Conservation (phyloP, 768 basidiomycete genomes). For the Leccinum incarnatum region DNA sequence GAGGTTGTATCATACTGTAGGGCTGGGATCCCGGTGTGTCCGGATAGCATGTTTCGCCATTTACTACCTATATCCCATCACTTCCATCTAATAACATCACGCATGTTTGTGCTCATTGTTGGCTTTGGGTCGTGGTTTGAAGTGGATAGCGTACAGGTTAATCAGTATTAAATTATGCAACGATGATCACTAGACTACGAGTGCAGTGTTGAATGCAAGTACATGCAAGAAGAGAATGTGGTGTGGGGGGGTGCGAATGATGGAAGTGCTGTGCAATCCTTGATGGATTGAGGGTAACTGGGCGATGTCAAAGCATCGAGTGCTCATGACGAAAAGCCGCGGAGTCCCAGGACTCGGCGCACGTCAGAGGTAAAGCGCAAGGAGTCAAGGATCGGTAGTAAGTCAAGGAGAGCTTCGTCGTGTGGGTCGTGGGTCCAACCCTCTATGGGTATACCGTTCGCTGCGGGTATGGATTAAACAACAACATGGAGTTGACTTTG, state of each 20-base stretch:
- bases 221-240: slow-evolving; percentile 27
- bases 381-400: slow-evolving; percentile 93
- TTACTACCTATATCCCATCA: slow-evolving; percentile 35
- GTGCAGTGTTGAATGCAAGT: slow-evolving; percentile 24
- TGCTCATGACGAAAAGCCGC: slow-evolving; percentile 44
- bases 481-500: neutral
- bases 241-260: slow-evolving; percentile 21
- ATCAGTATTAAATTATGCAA: slow-evolving; percentile 39
- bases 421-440: slow-evolving; percentile 98
- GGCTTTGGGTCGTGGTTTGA: slow-evolving; percentile 21
- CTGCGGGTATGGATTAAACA: slow-evolving; percentile 40
- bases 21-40: slow-evolving; percentile 3
- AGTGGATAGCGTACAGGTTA: slow-evolving; percentile 35
- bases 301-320: slow-evolving; percentile 4
- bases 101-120: slow-evolving; percentile 18
- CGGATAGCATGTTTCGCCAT: slow-evolving; percentile 25
- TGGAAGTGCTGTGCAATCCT: slow-evolving; percentile 23
- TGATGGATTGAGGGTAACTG: slow-evolving; percentile 6
- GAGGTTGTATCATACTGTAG: slow-evolving; percentile 10
- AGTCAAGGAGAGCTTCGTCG: slow-evolving; percentile 94
- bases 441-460: slow-evolving; percentile 98
- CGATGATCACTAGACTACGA: slow-evolving; percentile 29
- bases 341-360: slow-evolving; percentile 81
- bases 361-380: slow-evolving; percentile 96
- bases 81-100: slow-evolving; percentile 29